Conservation (phyloP, 2,329 filamentous ascomycete genomes). For the Metarhizium humberi region DNA sequence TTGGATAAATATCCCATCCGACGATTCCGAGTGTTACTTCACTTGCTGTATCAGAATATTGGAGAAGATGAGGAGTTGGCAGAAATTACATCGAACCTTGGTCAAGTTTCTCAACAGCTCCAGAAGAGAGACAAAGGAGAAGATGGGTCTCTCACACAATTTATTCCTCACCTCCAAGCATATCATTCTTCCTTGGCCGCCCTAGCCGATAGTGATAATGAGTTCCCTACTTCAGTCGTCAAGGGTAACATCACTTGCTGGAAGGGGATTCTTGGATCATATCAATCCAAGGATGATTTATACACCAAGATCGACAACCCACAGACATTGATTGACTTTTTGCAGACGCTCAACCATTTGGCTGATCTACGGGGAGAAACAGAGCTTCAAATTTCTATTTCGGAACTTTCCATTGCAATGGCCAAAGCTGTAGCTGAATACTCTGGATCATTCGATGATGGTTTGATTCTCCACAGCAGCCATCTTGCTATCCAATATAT, state of each 20-base stretch:
- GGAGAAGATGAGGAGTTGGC: slow-evolving; percentile 30
- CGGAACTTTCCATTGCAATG: slow-evolving; percentile 35
- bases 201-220: slow-evolving; percentile 27
- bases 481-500: slow-evolving; percentile 44
- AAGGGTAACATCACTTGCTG: slow-evolving; percentile 32
- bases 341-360: slow-evolving; percentile 42
- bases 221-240: slow-evolving; percentile 21
- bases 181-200: slow-evolving; percentile 34
- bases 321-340: slow-evolving; percentile 36
- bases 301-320: slow-evolving; percentile 39
- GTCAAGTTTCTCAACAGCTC: slow-evolving; percentile 26
- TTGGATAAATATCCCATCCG: slow-evolving; percentile 41
- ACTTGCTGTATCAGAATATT: slow-evolving; percentile 38
- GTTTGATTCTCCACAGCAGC: slow-evolving; percentile 35
- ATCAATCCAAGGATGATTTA: slow-evolving; percentile 30
- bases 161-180: slow-evolving; percentile 38
- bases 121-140: slow-evolving; percentile 30
- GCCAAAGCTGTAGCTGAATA: slow-evolving; percentile 24
- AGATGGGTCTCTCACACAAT: slow-evolving; percentile 34
- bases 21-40: slow-evolving; percentile 40
- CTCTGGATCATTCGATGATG: slow-evolving; percentile 23
- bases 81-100: slow-evolving; percentile 29
- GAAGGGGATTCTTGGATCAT: slow-evolving; percentile 31
- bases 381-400: slow-evolving; percentile 32
- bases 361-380: slow-evolving; percentile 41